Evolutionary conservation across 2,329 filamentous ascomycete species (phyloP), one percentile per base, ranked within the genome.

Genomic region (Neonectria faginata): DNA sequence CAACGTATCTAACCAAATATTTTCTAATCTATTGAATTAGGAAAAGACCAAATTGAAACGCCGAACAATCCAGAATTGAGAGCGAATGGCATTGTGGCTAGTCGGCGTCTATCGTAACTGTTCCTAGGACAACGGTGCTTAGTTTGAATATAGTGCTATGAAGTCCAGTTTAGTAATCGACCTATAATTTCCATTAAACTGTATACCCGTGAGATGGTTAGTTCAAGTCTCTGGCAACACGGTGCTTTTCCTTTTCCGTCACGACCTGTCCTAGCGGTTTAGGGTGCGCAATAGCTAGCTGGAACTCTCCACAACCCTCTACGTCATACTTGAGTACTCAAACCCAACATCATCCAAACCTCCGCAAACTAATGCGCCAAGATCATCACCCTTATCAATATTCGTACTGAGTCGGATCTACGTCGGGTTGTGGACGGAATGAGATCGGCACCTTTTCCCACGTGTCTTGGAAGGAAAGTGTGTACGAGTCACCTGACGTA

Each of bases 391-490:
- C n/a, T 14, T 33, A 33, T 51, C 10, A 20, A 18, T 20, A 20
- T 33, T 51, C 29, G 3, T 33, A 11, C n/a, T 16, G 10, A 51
- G 57, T 27, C 33, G 48, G 33, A 16, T 55, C 25, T 31, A 20
- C 45, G 48, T 42, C 39, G 25, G 60, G 57, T 65, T 64, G 59
- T 53, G 48, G 27, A 52, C 50, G 68, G 67, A 72, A 68, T 70
- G 64, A 62, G 68, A 72, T 73, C 70, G 59, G 57, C 70, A 64
- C 9, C 29, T 51, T 60, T 64, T 52, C 68, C 68, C 68, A 66
- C 55, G 55, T 62, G 54, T 48, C 44, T 57, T 57, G 33, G 39
- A 48, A 22, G 25, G 41, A 53, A 36, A 48, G 62, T 65, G 66
- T 56, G 64, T 57, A 51, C 36, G 59, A 53, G 66, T 67, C 70